Evolutionary conservation across 2,329 filamentous ascomycete genomes (phyloP).

Genomic region (Microascus cirrosus): DNA sequence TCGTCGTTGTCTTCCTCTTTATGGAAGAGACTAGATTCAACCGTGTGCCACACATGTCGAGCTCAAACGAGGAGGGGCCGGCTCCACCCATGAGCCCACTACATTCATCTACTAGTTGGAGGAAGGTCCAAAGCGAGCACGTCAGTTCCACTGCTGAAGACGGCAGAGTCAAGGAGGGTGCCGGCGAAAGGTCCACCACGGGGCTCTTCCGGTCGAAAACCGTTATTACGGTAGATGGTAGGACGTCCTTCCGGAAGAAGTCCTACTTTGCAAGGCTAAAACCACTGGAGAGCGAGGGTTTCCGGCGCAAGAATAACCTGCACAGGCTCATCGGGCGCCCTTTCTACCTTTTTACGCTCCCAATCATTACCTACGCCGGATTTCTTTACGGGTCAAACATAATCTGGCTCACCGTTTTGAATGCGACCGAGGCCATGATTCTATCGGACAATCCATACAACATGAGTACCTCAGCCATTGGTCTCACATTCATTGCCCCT

Average conservation of each 20-base stretch:
- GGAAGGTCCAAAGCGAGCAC: too few relatives aligned
- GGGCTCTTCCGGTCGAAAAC: slow-evolving; percentile 1
- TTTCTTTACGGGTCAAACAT: slow-evolving; percentile 22
- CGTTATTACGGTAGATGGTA: too few relatives aligned
- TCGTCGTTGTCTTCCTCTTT: slow-evolving; percentile 43
- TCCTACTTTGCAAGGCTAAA: too few relatives aligned
- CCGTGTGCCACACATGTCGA: slow-evolving; percentile 15
- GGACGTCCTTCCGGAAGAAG: too few relatives aligned
- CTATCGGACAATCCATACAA: slow-evolving; percentile 20
- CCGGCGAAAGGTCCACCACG: not conserved
- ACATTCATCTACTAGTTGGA: too few relatives aligned
- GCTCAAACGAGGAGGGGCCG: too few relatives aligned
- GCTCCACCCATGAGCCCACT: too few relatives aligned
- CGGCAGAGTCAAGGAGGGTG: slow-evolving; percentile 9
- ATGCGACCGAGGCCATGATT: slow-evolving; percentile 18
- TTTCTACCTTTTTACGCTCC: slow-evolving; percentile 19
- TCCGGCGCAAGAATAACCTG: too few relatives aligned
- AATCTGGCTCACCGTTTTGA: slow-evolving; percentile 22
- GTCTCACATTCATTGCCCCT: slow-evolving; percentile 17
- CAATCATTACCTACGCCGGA: slow-evolving; percentile 19
- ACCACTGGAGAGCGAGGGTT: slow-evolving; percentile 9
- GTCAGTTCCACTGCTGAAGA: too few relatives aligned
- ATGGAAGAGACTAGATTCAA: slow-evolving; percentile 50
- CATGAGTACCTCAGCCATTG: slow-evolving; percentile 17
- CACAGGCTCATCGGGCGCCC: slow-evolving; percentile 12